Conservation (phyloP, 495 filamentous ascomycete species). For the Daldinia caldariorum region DNA sequence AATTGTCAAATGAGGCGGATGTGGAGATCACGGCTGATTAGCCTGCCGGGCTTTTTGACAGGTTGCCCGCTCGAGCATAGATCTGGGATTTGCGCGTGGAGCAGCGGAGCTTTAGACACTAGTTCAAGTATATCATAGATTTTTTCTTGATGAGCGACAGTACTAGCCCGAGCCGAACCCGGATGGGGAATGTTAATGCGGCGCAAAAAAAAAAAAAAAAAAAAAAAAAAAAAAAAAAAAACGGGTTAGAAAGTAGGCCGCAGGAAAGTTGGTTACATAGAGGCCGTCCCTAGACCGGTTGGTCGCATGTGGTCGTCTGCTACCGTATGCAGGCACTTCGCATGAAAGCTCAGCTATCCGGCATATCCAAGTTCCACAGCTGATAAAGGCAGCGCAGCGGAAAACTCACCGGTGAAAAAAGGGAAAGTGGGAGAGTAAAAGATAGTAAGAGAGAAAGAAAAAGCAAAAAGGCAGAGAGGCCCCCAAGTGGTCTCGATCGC, state of each 20-base stretch:
- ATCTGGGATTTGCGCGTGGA: conserved; percentile 28
- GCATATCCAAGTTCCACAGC: background rate
- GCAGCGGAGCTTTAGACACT: background rate
- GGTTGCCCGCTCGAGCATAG: conserved; percentile 28
- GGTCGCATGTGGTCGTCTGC: conserved; percentile 3
- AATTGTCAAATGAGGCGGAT: conserved; percentile 40
- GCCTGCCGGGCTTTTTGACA: conserved; percentile 39
- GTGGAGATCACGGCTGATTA: conserved; percentile 41
- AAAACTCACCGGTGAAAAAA: background rate
- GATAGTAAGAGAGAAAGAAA: background rate
- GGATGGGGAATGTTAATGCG: conserved; percentile 36
- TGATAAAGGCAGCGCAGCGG: background rate
- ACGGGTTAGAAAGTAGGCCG: conserved; percentile 12
- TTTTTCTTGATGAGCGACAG: conserved; percentile 8
- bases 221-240: conserved; percentile 15
- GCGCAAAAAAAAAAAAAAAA: conserved; percentile 26
- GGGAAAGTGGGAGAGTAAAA: too few species aligned
- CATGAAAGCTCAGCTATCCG: conserved; percentile 1
- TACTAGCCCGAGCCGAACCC: conserved; percentile 27
- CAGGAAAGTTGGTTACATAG: conserved; percentile 14
- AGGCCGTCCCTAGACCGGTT: conserved; percentile 13
- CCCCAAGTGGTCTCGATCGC: conserved; percentile 23
- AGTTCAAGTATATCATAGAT: conserved; percentile 16
- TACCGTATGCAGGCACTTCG: conserved; percentile 4
- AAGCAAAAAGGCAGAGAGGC: background rate